phyloP scores from a whole-genome alignment of 495 filamentous ascomycete species.

The Aspergillus sclerotioniger region DNA sequence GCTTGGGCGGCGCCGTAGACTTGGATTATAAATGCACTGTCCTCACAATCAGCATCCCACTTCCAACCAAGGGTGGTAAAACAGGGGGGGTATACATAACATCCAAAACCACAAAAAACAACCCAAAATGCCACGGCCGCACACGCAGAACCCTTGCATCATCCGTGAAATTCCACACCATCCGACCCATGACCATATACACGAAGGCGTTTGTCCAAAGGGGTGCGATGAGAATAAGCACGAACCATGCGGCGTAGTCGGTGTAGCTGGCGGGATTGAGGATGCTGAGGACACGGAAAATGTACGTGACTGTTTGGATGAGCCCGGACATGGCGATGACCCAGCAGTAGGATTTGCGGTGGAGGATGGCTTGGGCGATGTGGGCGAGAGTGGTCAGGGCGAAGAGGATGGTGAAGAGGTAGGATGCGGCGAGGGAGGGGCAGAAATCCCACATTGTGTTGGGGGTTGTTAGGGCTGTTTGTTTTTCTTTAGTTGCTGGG shows the following conservation, averaged over 20 bases:
- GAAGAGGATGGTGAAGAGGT: conserved; percentile 40
- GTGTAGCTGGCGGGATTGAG: conserved; percentile 15
- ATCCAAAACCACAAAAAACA: conserved; percentile 19
- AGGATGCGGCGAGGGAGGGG: conserved; percentile 16
- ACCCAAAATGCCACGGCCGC: conserved; percentile 13
- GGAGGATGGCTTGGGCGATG: conserved; percentile 37
- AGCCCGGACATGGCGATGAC: conserved; percentile 45
- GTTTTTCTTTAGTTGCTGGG: neutral
- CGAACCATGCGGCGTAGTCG: conserved; percentile 28
- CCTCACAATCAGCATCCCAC: conserved; percentile 1
- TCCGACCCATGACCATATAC: conserved; percentile 23
- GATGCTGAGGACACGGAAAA: conserved; percentile 32
- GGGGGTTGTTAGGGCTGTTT: neutral
- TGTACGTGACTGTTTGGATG: conserved; percentile 41
- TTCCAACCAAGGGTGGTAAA: no score
- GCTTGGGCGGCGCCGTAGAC: conserved; percentile 15
- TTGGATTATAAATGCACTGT: conserved; percentile 24
- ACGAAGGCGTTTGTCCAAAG: conserved; percentile 23
- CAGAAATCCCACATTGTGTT: conserved; percentile 10
- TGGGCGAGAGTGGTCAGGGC: conserved; percentile 35
- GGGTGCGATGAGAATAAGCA: conserved; percentile 27
- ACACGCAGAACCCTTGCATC: conserved; percentile 11
- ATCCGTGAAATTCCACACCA: conserved; percentile 20
- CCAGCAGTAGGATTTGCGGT: conserved; percentile 49
- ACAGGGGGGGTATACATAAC: conserved; percentile 13